Conservation (phyloP, 176 grass and related monocot genomes). For the Puccinellia tenuiflora region DNA sequence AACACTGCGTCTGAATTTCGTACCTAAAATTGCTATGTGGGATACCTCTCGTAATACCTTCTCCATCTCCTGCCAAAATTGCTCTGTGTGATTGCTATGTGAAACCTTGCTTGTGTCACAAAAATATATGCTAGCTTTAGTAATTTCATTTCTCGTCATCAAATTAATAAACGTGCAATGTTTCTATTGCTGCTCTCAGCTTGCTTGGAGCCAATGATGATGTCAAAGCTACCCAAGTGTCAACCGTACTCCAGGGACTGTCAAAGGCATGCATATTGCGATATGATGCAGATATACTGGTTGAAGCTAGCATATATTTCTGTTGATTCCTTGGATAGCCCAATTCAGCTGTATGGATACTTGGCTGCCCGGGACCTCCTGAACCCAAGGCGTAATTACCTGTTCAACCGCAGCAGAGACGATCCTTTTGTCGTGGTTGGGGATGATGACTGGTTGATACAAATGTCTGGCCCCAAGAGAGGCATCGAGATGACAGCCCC, state of each 20-base stretch:
- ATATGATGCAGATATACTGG: slow-evolving; percentile 1
- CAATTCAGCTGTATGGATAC: slow-evolving; percentile 2
- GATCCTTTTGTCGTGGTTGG: neutral
- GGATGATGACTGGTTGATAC: neutral
- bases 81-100: neutral
- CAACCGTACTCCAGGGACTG: neutral
- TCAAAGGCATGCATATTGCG: neutral
- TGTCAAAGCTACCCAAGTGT: neutral
- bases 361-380: neutral
- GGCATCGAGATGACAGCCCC: neutral
- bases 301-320: slow-evolving; percentile 7
- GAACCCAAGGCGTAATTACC: neutral
- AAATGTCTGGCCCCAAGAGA: slow-evolving; percentile 1
- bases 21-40: neutral
- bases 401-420: neutral
- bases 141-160: neutral
- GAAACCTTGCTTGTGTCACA: neutral
- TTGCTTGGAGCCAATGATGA: neutral
- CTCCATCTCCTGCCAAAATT: neutral
- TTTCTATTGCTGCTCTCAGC: neutral
- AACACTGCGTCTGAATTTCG: neutral
- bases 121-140: neutral
- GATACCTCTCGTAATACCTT: neutral
- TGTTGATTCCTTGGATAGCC: neutral
- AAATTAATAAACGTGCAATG: neutral